Conservation (phyloP, 1,284 basidiomycete species). For the Trametes polyzona region DNA sequence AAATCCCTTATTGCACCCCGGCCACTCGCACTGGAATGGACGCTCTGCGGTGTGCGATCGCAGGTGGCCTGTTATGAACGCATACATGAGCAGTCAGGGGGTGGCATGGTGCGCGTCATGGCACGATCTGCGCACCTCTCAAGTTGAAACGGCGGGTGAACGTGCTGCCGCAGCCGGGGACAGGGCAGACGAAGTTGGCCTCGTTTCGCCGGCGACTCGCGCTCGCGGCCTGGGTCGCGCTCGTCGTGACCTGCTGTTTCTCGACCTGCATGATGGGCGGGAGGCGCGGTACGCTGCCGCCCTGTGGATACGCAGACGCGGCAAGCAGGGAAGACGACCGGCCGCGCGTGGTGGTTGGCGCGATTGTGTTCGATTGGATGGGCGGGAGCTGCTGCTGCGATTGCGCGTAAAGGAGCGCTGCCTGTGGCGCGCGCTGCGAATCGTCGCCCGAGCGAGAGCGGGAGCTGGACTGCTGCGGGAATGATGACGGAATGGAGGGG, state of each 20-base stretch:
- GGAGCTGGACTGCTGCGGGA: constrained; percentile 5
- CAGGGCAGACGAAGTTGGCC: constrained; percentile 90
- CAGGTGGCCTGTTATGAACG: constrained; percentile 72
- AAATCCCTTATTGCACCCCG: constrained; percentile 93
- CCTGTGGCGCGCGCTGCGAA: constrained; percentile 31
- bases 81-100: constrained; percentile 11
- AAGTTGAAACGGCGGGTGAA: constrained; percentile 90
- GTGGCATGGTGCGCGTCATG: constrained; percentile 4
- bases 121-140: constrained; percentile 55
- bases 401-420: constrained; percentile 31
- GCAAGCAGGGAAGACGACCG: constrained; percentile 23
- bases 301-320: constrained; percentile 26
- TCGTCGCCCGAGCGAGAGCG: constrained; percentile 29
- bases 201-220: constrained; percentile 88
- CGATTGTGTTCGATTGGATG: constrained; percentile 17
- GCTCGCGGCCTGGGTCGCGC: constrained; percentile 92
- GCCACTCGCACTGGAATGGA: constrained; percentile 92
- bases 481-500: constrained; percentile 18
- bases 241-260: constrained; percentile 92
- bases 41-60: constrained; percentile 96
- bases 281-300: constrained; percentile 60
- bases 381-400: constrained; percentile 28
- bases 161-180: constrained; percentile 94
- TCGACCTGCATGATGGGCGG: constrained; percentile 86
- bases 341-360: constrained; percentile 13